A percentile compares a stretch with the other conserved stretches of the same genome.
Conservation (phyloP, 2,329 filamentous ascomycete species). For the Neonectria coccinea region DNA sequence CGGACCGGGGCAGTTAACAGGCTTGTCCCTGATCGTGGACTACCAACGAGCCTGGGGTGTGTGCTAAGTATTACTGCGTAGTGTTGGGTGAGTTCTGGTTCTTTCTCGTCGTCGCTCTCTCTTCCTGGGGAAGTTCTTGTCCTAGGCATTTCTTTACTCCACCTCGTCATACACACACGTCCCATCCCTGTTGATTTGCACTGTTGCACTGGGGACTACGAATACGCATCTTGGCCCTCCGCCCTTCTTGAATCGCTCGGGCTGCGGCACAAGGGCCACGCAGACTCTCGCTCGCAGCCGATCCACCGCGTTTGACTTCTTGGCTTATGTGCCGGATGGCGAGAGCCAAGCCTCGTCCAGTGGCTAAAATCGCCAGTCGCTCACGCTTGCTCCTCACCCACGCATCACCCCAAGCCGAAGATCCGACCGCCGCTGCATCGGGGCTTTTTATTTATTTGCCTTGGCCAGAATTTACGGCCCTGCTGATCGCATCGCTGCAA, state of each 20-base stretch:
- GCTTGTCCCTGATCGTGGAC: not conserved
- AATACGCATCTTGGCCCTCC: constrained; percentile 9
- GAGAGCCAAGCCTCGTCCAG: constrained; percentile 27
- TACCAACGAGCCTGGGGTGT: too few species aligned
- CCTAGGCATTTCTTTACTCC: not conserved
- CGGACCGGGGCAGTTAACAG: not conserved
- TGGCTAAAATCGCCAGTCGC: constrained; percentile 12
- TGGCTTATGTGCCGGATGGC: constrained; percentile 26
- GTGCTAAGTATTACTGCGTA: too few species aligned
- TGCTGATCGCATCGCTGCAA: constrained; percentile 33
- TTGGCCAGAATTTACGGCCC: constrained; percentile 21
- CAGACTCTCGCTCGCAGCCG: constrained; percentile 7
- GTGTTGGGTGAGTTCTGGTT: not conserved
- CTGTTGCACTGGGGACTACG: not conserved
- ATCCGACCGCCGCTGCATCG: constrained; percentile 31
- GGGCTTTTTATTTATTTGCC: not conserved
- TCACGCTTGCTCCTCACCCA: constrained; percentile 6
- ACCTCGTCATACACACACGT: not conserved
- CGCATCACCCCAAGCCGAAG: constrained; percentile 35
- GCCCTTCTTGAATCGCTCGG: constrained; percentile 17
- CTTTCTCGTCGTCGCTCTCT: not conserved
- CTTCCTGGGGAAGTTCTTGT: not conserved
- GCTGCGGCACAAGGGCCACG: constrained; percentile 23
- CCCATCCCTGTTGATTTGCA: not conserved
- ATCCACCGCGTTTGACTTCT: constrained; percentile 18